A percentile compares a stretch with the other conserved stretches of the same genome.
These are phyloP conservation scores for Paraconiothyrium sp. DNA, from an alignment of 2,329 filamentous ascomycete species.

Conservation along the genomic window DNA sequence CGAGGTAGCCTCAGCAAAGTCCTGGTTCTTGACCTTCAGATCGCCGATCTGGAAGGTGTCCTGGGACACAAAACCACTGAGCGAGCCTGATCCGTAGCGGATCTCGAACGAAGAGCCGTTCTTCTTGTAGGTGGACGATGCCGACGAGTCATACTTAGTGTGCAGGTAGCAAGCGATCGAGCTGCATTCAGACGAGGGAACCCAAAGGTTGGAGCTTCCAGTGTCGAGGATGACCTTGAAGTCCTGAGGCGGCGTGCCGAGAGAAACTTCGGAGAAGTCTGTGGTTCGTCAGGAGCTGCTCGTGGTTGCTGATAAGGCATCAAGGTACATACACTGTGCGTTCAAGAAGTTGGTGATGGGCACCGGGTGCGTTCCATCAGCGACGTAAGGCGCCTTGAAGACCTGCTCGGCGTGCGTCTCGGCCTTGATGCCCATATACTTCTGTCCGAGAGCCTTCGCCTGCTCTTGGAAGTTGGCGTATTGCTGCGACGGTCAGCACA, in stretches of 20 bases:
- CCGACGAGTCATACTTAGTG: constrained; percentile 91
- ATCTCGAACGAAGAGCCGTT: constrained; percentile 95
- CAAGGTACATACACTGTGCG: constrained; percentile 82
- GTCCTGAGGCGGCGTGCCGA: constrained; percentile 89
- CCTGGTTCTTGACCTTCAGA: constrained; percentile 84
- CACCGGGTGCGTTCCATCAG: constrained; percentile 77
- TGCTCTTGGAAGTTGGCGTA: constrained; percentile 82
- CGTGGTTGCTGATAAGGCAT: neutral
- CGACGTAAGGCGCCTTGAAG: constrained; percentile 77
- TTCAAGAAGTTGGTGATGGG: constrained; percentile 98
- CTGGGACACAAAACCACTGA: constrained; percentile 92
- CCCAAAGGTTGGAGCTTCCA: constrained; percentile 98
- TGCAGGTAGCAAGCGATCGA: constrained; percentile 99
- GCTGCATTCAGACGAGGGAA: constrained; percentile 86
- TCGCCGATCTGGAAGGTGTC: constrained; percentile 90
- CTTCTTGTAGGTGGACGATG: constrained; percentile 90
- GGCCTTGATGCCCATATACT: constrained; percentile 89
- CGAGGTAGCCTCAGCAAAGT: constrained; percentile 94
- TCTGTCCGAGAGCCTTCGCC: constrained; percentile 85
- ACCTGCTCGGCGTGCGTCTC: constrained; percentile 75
- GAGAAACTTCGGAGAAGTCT: constrained; percentile 95
- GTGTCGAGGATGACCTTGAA: constrained; percentile 99
- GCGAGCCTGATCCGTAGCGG: constrained; percentile 90
- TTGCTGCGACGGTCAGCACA: constrained; percentile 63
- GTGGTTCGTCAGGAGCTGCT: constrained; percentile 29